Evolutionary conservation across 495 filamentous ascomycete species (phyloP).

Genomic region (Arthonia radiata): DNA sequence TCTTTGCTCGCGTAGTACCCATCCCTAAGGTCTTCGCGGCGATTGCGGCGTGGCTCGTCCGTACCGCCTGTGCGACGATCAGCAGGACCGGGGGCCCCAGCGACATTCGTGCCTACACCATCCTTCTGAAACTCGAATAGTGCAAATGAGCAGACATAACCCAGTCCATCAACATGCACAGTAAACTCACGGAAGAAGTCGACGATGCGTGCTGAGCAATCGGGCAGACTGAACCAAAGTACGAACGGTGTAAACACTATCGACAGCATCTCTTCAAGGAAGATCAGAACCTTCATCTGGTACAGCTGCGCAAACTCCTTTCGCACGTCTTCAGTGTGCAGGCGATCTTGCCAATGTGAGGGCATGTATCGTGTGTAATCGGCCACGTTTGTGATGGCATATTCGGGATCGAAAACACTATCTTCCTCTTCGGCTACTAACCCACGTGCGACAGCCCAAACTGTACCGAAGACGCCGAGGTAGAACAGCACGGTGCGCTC

Average conservation of each 20-base stretch:
- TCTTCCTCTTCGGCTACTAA: constrained; percentile 69
- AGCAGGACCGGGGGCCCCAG: constrained; percentile 25
- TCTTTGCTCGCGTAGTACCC: constrained; percentile 91
- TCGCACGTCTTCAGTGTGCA: constrained; percentile 70
- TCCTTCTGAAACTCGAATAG: constrained; percentile 95
- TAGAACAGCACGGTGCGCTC: constrained; percentile 72
- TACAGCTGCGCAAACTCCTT: constrained; percentile 73
- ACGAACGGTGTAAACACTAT: constrained; percentile 82
- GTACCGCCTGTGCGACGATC: no score
- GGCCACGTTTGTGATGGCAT: constrained; percentile 62
- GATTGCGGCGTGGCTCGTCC: no score
- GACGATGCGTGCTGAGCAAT: constrained; percentile 74
- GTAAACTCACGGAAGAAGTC: constrained; percentile 98
- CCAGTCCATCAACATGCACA: constrained; percentile 84
- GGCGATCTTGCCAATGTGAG: constrained; percentile 58
- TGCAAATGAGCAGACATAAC: constrained; percentile 87
- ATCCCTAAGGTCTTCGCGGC: constrained; percentile 34
- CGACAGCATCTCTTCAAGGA: constrained; percentile 75
- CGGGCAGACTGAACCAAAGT: constrained; percentile 65
- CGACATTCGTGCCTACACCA: background rate
- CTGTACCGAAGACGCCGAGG: constrained; percentile 37
- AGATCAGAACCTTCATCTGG: constrained; percentile 69
- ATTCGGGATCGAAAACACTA: constrained; percentile 77
- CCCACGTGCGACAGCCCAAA: constrained; percentile 60
- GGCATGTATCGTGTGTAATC: constrained; percentile 82